Base-by-base conservation (phyloP, 2,329 filamentous ascomycete genomes). In the Pseudopithomyces maydicus region DNA sequence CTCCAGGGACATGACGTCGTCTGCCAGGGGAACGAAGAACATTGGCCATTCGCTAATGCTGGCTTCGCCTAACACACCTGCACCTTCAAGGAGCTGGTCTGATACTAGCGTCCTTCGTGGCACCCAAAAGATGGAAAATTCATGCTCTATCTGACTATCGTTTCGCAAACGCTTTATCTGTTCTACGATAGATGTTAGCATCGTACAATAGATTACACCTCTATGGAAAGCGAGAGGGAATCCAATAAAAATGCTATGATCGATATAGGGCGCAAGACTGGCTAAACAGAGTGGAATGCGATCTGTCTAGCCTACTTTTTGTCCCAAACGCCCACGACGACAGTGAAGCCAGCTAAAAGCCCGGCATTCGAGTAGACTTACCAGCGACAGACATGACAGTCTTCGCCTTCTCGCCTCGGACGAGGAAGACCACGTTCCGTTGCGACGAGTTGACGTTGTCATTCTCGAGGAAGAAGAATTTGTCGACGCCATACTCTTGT, bases 401-500 rank as follows among this genome's bases (percentile, higher is more conserved):
- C 63, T 86, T 90, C 55, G 90, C 89, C 75, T 91, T 94, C 79
- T 98, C 95, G 61, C 92, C 94, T 70, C 93, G 86, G 17, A 92
- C 90, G 66, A 99, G 86, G 79, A 98, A 99, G 65, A 99, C 86
- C 61, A 99, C 87, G 82, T 97, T 99, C 72, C 91, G 88, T 79
- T 98, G 95, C 71, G 90, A 96, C 17, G 92, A 90, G 77, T 98
- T 94, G 76, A 92, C 89, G 78, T 99, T 98, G 72, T 90, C 87
- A 78, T 97, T 98, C 77, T 99, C 95, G 45, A 99, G 83, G 72
- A 97, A 90, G 81, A 98, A 99, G 65, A 97, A 91, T 77, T 96
- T 96, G 77, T 98, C 93, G 66, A 99, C 93, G 29, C 96, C 96
- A 80, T 98, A 97, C 72, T 99, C 95, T 74, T 98, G 92, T 15